Percentiles rank a stretch among this genome's conserved stretches.
These are phyloP conservation scores for Leishmania braziliensis DNA, from an alignment of 208 protist genomes.

Conservation along the genomic window DNA sequence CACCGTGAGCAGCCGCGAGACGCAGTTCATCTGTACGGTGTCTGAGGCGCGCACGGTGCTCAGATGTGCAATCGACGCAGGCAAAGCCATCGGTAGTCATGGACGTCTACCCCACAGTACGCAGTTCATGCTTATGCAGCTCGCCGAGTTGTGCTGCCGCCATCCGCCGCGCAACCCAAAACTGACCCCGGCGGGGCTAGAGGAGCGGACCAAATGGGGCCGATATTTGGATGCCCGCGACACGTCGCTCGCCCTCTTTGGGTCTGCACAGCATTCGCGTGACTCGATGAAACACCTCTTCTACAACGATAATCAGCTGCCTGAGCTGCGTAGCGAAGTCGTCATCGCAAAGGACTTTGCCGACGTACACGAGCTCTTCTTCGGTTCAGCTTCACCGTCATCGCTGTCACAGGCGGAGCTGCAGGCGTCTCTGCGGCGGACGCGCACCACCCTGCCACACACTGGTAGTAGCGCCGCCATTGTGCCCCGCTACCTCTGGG, in stretches of 20 bases:
- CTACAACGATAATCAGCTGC: conserved; percentile 79
- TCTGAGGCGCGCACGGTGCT: conserved; percentile 70
- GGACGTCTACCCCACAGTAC: conserved; percentile 41
- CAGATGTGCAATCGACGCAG: conserved; percentile 41
- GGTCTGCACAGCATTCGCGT: conserved; percentile 75
- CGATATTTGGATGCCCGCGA: conserved; percentile 87
- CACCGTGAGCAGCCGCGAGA: conserved; percentile 51
- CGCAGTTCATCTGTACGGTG: conserved; percentile 55
- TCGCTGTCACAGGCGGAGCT: conserved; percentile 19
- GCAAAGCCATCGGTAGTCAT: conserved; percentile 33
- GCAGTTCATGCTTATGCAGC: conserved; percentile 61
- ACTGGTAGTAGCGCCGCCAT: conserved; percentile 44
- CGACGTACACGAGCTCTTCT: conserved; percentile 61
- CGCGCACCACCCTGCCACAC: conserved; percentile 75
- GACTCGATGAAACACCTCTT: conserved; percentile 89
- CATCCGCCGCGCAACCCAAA: conserved; percentile 83
- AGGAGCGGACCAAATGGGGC: conserved; percentile 78
- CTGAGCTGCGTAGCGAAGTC: conserved; percentile 58
- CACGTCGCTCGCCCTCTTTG: conserved; percentile 85
- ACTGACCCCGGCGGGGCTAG: conserved; percentile 65
- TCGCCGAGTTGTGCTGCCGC: conserved; percentile 69
- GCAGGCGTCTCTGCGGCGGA: conserved; percentile 29
- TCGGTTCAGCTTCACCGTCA: conserved; percentile 25
- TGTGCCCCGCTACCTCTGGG: conserved; percentile 78
- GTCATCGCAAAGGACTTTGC: conserved; percentile 73